Evolutionary conservation across 2,329 filamentous ascomycete species (phyloP).

Genomic region (Periconia sp.): DNA sequence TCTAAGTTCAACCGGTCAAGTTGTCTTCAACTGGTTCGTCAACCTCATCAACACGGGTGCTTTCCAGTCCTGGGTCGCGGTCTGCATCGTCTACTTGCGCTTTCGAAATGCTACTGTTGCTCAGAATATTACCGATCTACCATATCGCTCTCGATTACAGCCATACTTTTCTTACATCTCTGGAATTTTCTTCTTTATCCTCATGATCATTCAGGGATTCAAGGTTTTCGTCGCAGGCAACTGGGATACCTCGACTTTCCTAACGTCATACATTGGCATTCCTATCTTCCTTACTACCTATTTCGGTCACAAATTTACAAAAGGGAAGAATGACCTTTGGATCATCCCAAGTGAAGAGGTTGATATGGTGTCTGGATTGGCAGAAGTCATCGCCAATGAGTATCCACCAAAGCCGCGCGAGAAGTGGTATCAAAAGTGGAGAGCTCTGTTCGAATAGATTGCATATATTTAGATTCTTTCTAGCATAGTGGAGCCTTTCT

Average conservation of each 20-base stretch:
- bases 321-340: slow-evolving; percentile 58
- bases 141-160: slow-evolving; percentile 71
- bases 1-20: slow-evolving; percentile 67
- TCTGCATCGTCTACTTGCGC: slow-evolving; percentile 70
- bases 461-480: too few species aligned
- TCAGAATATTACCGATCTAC: slow-evolving; percentile 68
- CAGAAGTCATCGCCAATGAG: slow-evolving; percentile 38
- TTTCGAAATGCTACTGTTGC: slow-evolving; percentile 71
- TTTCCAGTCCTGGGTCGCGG: slow-evolving; percentile 46
- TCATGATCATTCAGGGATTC: slow-evolving; percentile 77
- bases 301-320: slow-evolving; percentile 35
- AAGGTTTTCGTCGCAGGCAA: slow-evolving; percentile 71
- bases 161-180: slow-evolving; percentile 72
- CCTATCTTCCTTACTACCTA: slow-evolving; percentile 20
- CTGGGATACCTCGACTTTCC: slow-evolving; percentile 65
- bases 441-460: too few species aligned
- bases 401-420: slow-evolving; percentile 26
- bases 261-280: slow-evolving; percentile 64
- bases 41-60: slow-evolving; percentile 74
- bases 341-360: slow-evolving; percentile 55
- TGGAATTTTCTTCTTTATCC: slow-evolving; percentile 63
- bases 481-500: neutral
- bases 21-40: slow-evolving; percentile 75
- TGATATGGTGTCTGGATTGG: slow-evolving; percentile 57
- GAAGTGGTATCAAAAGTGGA: too few species aligned